phyloP scores from a whole-genome alignment of 2,329 filamentous ascomycete species.

The Penicillium janthinellum region DNA sequence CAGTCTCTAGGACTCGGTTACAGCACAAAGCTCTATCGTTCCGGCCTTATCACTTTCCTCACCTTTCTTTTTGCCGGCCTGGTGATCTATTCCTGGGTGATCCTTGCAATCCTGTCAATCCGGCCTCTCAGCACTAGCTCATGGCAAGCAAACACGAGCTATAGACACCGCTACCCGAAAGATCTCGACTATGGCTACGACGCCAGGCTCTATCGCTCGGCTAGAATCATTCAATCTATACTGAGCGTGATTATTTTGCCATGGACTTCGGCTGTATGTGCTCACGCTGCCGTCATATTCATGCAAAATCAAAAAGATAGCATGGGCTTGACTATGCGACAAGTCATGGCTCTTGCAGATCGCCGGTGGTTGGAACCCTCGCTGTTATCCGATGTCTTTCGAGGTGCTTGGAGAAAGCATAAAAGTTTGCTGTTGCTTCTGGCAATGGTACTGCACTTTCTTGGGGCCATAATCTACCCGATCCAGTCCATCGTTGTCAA shows the following conservation, averaged over 20 bases:
- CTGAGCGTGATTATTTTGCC: conserved; percentile 37
- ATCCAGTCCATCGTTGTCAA: conserved; percentile 26
- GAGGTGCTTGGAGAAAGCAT: conserved; percentile 21
- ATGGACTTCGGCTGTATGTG: conserved; percentile 14
- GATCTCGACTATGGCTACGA: not conserved
- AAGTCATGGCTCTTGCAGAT: conserved; percentile 27
- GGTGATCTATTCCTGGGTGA: conserved; percentile 9
- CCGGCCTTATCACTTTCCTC: not conserved
- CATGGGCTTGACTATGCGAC: conserved; percentile 6
- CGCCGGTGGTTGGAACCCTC: conserved; percentile 6
- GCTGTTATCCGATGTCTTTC: not conserved
- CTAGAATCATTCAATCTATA: conserved; percentile 13
- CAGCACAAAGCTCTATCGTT: conserved; percentile 9
- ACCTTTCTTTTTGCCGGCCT: not conserved
- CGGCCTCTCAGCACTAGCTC: not conserved
- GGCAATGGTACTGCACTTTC: conserved; percentile 23
- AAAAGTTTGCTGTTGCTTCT: conserved; percentile 24
- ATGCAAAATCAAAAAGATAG: conserved; percentile 7
- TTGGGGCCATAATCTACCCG: conserved; percentile 27
- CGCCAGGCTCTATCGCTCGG: conserved; percentile 9
- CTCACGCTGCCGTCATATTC: conserved; percentile 12
- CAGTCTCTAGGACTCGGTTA: conserved; percentile 1
- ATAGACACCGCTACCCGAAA: not conserved
- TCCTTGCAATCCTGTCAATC: conserved; percentile 4
- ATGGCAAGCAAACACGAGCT: not conserved